Conservation (phyloP, 164 flowering plant genomes). For the Amborella trichopoda region DNA sequence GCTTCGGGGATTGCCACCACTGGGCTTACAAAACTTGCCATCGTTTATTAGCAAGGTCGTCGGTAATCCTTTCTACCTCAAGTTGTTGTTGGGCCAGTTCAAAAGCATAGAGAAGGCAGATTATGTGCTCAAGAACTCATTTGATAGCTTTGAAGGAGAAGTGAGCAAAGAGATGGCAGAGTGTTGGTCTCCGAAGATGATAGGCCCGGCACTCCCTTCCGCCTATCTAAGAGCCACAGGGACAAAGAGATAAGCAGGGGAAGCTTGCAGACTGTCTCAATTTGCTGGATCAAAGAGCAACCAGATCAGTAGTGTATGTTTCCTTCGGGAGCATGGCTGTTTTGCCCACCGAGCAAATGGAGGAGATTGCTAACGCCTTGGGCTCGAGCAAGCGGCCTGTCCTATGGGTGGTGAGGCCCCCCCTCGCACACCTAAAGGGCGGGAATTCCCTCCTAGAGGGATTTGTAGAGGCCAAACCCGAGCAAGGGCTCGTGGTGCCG, state of each 20-base stretch:
- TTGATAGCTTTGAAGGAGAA: conserved; percentile 26
- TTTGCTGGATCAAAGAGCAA: conserved; percentile 3
- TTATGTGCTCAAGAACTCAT: conserved; percentile 31
- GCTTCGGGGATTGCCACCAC: too few species aligned
- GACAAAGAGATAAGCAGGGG: too few species aligned
- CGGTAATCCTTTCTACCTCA: neutral
- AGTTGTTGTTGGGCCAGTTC: conserved; percentile 16
- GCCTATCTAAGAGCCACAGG: too few species aligned
- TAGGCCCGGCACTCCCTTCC: too few species aligned
- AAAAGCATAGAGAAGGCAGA: conserved; percentile 19
- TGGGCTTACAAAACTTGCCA: too few species aligned
- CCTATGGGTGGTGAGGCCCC: conserved; percentile 19
- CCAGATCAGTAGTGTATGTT: conserved; percentile 5
- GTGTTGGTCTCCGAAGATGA: conserved; percentile 6
- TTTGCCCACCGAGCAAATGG: conserved; percentile 9
- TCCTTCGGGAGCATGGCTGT: conserved; percentile 6
- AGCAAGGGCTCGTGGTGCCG: conserved; percentile 15
- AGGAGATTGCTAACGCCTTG: conserved; percentile 13
- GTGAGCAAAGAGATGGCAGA: conserved; percentile 7
- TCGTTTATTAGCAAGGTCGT: conserved; percentile 5
- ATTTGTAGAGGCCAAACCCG: conserved; percentile 1
- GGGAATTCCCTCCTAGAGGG: neutral
- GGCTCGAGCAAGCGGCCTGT: conserved; percentile 5
- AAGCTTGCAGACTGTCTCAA: too few species aligned
- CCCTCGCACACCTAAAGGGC: neutral